Conservation (phyloP, 2,329 filamentous ascomycete genomes). For the Nemania serpens region DNA sequence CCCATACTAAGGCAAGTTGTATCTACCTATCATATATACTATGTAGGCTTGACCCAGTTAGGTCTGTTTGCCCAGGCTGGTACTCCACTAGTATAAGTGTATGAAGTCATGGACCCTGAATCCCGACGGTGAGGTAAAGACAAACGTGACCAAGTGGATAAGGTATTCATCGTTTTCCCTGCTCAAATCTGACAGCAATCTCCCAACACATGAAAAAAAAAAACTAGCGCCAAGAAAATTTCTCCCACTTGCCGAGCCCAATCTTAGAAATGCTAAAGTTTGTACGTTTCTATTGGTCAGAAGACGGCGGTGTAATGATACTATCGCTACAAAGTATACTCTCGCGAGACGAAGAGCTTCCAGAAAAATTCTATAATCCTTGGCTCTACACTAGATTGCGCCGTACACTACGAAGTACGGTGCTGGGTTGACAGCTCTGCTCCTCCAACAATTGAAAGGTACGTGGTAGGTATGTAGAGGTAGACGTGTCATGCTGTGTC, state of each 20-base stretch:
- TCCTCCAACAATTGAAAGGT: background rate
- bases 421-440: background rate
- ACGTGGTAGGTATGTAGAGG: conserved; percentile 6
- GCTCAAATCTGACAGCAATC: conserved; percentile 22
- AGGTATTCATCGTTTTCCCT: conserved; percentile 14
- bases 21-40: too few species aligned
- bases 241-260: conserved; percentile 9
- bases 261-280: conserved; percentile 12
- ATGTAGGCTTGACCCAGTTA: background rate
- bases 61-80: background rate
- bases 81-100: background rate
- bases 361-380: conserved; percentile 29
- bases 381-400: conserved; percentile 15
- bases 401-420: background rate
- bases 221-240: conserved; percentile 17
- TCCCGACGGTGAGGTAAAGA: conserved; percentile 21
- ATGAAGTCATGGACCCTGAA: conserved; percentile 34
- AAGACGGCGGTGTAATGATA: conserved; percentile 2
- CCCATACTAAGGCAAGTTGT: too few species aligned
- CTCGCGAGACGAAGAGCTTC: conserved; percentile 14
- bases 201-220: conserved; percentile 6
- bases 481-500: too few species aligned
- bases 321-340: conserved; percentile 7
- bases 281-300: conserved; percentile 1
- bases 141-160: conserved; percentile 25